phyloP scores from a whole-genome alignment of 2,329 filamentous ascomycete genomes.

The Alternaria solani region DNA sequence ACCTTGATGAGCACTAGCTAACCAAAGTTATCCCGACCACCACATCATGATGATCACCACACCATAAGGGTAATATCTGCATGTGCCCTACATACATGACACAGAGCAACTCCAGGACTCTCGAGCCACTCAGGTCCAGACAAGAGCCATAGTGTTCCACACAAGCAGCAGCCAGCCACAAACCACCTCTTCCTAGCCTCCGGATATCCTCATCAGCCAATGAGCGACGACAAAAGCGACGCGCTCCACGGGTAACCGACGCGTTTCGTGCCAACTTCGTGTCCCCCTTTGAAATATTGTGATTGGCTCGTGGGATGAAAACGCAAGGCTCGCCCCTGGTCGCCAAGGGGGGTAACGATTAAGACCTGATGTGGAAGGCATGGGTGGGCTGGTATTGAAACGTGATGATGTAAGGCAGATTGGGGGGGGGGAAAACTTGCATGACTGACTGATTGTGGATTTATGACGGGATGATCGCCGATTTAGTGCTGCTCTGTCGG shows the following conservation, averaged over 20 bases:
- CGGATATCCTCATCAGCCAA: neutral
- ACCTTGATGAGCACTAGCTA: neutral
- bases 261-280: constrained; percentile 24
- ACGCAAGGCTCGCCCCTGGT: neutral
- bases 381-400: constrained; percentile 3
- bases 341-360: constrained; percentile 2
- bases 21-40: neutral
- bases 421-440: neutral
- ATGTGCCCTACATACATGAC: neutral
- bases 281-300: neutral
- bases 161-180: constrained; percentile 9
- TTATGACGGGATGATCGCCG: constrained; percentile 1
- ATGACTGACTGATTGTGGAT: neutral
- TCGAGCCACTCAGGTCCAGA: neutral
- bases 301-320: neutral
- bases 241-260: constrained; percentile 5
- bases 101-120: neutral
- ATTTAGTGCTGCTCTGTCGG: neutral
- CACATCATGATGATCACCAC: neutral
- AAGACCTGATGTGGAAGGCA: neutral
- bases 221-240: neutral
- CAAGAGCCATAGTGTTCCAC: neutral
- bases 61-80: neutral
- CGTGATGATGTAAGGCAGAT: neutral
- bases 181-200: constrained; percentile 2